phyloP scores from a whole-genome alignment of 257 asterid species.

The Solanum paucissectum region DNA sequence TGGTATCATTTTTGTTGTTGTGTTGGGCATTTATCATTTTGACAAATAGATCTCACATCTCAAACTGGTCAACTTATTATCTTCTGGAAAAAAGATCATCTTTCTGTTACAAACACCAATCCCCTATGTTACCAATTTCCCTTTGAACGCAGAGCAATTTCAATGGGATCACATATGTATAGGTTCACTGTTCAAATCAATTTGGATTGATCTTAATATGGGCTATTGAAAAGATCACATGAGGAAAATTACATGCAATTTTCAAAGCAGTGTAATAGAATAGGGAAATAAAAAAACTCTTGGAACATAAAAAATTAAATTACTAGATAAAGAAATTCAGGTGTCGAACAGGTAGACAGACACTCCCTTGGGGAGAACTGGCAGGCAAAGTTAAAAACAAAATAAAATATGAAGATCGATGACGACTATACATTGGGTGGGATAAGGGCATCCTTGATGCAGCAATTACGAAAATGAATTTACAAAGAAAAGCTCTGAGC shows the following conservation, averaged over 20 bases:
- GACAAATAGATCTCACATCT: no score
- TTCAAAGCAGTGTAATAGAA: neutral
- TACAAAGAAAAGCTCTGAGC: conserved; percentile 8
- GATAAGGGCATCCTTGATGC: conserved; percentile 53
- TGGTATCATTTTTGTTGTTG: no score
- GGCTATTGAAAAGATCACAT: neutral
- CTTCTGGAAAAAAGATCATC: no score
- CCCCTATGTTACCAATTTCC: no score
- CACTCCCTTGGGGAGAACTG: conserved; percentile 16
- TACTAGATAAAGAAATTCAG: neutral
- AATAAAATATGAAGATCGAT: neutral
- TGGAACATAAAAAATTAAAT: neutral
- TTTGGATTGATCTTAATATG: neutral
- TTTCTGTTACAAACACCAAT: no score
- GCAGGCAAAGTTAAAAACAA: neutral
- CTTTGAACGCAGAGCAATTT: neutral
- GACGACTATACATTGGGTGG: conserved; percentile 3
- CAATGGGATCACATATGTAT: neutral
- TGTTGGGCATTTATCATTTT: no score
- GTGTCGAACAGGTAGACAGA: neutral
- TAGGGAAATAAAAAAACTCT: neutral
- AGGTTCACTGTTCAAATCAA: neutral
- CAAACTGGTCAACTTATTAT: no score
- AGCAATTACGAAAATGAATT: neutral
- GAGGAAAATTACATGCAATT: neutral